Conservation (phyloP, 371 early-diverging fungal species). For the Mortierella sp. region DNA sequence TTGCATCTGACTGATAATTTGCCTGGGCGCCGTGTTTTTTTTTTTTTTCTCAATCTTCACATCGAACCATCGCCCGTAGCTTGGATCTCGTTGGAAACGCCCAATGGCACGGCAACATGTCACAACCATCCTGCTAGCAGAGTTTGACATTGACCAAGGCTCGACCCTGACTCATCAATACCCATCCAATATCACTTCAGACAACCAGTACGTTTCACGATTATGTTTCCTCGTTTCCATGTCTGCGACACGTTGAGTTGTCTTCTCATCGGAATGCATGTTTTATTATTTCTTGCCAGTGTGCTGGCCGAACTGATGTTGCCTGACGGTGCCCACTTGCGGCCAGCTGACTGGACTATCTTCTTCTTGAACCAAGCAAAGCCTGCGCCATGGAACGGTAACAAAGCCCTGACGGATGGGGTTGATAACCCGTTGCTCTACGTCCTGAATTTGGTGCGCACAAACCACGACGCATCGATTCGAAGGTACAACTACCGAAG, state of each 20-base stretch:
- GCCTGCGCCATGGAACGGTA: constrained; percentile 62
- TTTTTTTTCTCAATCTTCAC: too few species aligned
- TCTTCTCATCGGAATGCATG: neutral
- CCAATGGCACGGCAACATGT: constrained; percentile 69
- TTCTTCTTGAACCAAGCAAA: constrained; percentile 87
- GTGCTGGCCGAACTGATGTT: constrained; percentile 94
- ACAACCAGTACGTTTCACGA: constrained; percentile 76
- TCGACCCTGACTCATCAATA: constrained; percentile 87
- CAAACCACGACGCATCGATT: constrained; percentile 87
- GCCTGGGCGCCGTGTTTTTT: too few species aligned
- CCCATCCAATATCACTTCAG: constrained; percentile 85
- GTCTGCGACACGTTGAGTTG: neutral
- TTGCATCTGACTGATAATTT: too few species aligned
- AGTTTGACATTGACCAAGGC: constrained; percentile 95
- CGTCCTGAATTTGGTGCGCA: constrained; percentile 90
- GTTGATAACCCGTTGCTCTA: constrained; percentile 77
- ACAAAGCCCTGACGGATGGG: constrained; percentile 57
- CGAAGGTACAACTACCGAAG: constrained; percentile 61
- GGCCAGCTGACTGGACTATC: constrained; percentile 95
- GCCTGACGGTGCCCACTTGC: constrained; percentile 94
- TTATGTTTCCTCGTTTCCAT: neutral
- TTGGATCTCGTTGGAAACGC: neutral
- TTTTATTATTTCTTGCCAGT: constrained; percentile 49
- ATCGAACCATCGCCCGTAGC: too few species aligned
- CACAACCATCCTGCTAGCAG: constrained; percentile 88